Evolutionary conservation across 2,329 filamentous ascomycete species (phyloP), one percentile per base, ranked within the genome.

Genomic region (Colletotrichum gloeosporioides): DNA sequence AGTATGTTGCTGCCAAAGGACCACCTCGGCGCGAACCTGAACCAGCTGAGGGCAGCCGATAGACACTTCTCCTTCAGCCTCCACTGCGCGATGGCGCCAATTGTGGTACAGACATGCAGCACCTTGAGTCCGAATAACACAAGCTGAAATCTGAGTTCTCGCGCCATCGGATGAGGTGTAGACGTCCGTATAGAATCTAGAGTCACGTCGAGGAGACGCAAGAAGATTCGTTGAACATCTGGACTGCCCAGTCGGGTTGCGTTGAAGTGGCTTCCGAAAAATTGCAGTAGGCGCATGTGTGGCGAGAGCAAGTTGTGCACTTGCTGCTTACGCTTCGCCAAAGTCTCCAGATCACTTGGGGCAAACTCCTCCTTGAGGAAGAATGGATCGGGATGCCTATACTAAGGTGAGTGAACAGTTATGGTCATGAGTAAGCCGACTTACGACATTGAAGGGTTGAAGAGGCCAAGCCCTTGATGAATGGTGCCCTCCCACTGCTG

Each of bases 1-100:
- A 99, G 87, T 65, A 95, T 91, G 82, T 98, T 99, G 80, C 96
- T 97, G 73, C 97, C 97, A 84, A 97, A 99, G 0, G 97, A 98
- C 96, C 97, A 99, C 79, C 93, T 92, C 16, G 96, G 95, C 8
- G 95, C 88, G 79, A 93, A 91, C 53, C 90, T 92, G 85, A 99
- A 99, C 98, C 98, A 99, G 77, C 91, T 92, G 36, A 99, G 88
- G 16, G 92, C 96, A 34, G 95, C 96, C 8, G 95, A 96, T 49
- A 99, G 85, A 68, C 98, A 93, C 79, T 95, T 93, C 81, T 99
- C 96, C 83, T 98, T 98, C 49, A 99, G 88, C 75, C 94, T 92
- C 93, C 95, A 97, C 80, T 94, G 93, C 8, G 93, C 91, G 32
- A 91, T 84, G 22, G 88, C 83, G n/a, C 89, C 89, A 29, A 93